Conservation (phyloP, 2,329 filamentous ascomycete species). For the Lecanicillium sp. region DNA sequence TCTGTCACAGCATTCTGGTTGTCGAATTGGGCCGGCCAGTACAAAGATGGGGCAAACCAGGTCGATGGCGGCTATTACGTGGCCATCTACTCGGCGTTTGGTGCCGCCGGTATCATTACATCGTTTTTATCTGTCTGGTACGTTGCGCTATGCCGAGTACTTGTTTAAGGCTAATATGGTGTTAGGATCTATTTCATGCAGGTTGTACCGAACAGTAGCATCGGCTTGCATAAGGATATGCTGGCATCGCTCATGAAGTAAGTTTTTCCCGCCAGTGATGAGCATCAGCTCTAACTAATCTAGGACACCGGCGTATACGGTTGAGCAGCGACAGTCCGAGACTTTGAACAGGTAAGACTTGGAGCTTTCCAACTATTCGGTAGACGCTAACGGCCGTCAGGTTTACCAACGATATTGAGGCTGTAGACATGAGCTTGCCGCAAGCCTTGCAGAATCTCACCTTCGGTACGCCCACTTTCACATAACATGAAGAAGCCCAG, state of each 20-base stretch:
- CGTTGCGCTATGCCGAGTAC: background rate
- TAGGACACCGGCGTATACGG: background rate
- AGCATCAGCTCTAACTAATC: background rate
- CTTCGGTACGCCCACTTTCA: background rate
- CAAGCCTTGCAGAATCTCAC: background rate
- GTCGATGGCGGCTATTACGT: background rate
- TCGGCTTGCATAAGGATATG: background rate
- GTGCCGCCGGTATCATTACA: background rate
- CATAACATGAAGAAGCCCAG: background rate
- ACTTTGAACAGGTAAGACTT: slow-evolving; percentile 1
- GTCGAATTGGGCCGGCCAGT: background rate
- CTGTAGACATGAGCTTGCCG: background rate
- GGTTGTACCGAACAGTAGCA: background rate
- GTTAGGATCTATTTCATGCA: background rate
- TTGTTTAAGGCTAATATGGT: background rate
- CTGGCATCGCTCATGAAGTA: background rate
- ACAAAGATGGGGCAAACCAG: background rate
- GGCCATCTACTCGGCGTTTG: background rate
- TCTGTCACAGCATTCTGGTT: slow-evolving; percentile 1
- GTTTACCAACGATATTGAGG: background rate
- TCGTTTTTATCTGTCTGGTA: background rate
- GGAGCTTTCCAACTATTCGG: too few species aligned
- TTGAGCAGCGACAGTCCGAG: background rate
- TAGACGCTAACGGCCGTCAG: background rate
- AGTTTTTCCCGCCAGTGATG: background rate